phyloP scores from a whole-genome alignment of 2,329 filamentous ascomycete species.

The Scopulariopsis brevicaulis region DNA sequence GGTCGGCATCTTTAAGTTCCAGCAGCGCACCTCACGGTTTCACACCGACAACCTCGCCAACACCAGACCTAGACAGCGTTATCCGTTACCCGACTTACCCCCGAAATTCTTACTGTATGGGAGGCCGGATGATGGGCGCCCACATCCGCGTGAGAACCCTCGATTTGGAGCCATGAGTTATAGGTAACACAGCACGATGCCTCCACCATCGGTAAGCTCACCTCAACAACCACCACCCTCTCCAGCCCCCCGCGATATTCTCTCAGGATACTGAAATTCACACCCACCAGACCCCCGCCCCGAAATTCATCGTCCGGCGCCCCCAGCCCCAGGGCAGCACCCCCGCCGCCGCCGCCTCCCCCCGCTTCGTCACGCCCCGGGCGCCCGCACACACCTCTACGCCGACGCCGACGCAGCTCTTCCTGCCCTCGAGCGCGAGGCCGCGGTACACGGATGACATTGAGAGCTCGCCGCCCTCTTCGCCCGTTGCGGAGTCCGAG shows the following conservation, averaged over 20 bases:
- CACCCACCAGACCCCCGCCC: not conserved
- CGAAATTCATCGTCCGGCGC: not conserved
- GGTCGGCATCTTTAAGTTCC: too few relatives aligned
- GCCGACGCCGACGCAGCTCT: constrained; percentile 2
- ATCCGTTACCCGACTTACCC: not conserved
- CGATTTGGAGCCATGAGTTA: not conserved
- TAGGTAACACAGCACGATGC: not conserved
- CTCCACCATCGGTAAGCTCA: not conserved
- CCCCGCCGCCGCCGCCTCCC: not conserved
- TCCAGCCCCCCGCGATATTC: too few relatives aligned
- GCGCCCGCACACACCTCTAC: not conserved
- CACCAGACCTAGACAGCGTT: too few relatives aligned
- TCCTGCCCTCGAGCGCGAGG: not conserved
- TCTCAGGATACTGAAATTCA: not conserved
- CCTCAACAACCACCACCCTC: not conserved
- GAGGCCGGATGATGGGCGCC: not conserved
- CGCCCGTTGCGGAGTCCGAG: not conserved
- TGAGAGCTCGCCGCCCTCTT: constrained; percentile 2
- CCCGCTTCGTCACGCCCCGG: constrained; percentile 1
- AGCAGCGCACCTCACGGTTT: too few relatives aligned
- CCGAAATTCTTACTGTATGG: not conserved
- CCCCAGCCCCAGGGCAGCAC: not conserved
- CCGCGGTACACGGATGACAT: constrained; percentile 1
- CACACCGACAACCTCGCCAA: too few relatives aligned
- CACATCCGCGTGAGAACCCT: not conserved